Percentiles rank a stretch among this genome's conserved stretches.
Conservation (phyloP, 1,284 basidiomycete species). For the Caloboletus inedulis region DNA sequence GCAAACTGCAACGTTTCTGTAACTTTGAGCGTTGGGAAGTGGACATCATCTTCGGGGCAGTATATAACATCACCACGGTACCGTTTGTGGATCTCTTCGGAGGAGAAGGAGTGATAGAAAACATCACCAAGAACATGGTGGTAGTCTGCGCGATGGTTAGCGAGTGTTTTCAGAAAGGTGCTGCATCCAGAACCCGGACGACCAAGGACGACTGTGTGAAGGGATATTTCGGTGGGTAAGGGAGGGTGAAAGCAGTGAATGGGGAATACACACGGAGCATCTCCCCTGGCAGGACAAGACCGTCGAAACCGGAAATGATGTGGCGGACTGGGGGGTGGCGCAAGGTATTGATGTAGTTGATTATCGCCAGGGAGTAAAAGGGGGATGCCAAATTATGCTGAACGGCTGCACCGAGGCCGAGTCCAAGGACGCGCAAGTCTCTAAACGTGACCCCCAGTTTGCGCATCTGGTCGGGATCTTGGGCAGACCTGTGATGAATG, state of each 20-base stretch:
- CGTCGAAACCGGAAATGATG: constrained; percentile 48
- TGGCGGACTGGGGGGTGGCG: constrained; percentile 48
- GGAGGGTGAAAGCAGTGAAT: constrained; percentile 28
- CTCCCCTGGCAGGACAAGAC: constrained; percentile 52
- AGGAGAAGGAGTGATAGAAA: constrained; percentile 61
- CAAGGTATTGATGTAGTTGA: constrained; percentile 27
- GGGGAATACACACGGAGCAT: constrained; percentile 55
- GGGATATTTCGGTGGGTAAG: not conserved
- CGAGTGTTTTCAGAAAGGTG: constrained; percentile 68
- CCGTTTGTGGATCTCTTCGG: constrained; percentile 46
- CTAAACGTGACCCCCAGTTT: constrained; percentile 35
- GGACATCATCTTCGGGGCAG: constrained; percentile 68
- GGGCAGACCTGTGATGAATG: constrained; percentile 36
- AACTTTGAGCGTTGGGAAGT: constrained; percentile 74
- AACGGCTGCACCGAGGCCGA: constrained; percentile 35
- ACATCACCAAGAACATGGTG: constrained; percentile 59
- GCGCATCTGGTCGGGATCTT: constrained; percentile 18
- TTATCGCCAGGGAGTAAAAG: constrained; percentile 36
- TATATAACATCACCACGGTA: constrained; percentile 68
- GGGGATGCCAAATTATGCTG: constrained; percentile 44
- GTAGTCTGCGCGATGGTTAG: constrained; percentile 63
- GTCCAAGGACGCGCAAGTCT: constrained; percentile 36
- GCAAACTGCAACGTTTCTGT: constrained; percentile 62
- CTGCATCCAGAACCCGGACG: constrained; percentile 68
- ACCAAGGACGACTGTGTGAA: constrained; percentile 50